Evolutionary conservation across 2,329 filamentous ascomycete genomes (phyloP).

Genomic region (Aphanoascus verrucosus): DNA sequence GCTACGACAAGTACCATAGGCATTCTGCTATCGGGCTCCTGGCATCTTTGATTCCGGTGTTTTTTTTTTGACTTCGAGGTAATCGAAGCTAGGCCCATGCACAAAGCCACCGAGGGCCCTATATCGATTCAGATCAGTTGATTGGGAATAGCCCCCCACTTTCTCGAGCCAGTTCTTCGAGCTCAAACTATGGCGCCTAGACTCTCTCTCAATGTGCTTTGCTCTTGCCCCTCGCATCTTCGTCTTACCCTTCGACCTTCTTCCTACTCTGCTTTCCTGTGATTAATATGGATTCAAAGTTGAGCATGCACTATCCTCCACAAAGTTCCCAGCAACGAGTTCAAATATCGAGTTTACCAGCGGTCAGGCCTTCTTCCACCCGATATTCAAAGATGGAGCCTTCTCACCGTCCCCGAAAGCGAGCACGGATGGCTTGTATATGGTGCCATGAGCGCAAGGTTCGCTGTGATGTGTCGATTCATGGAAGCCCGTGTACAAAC

Average conservation of each 20-base stretch:
- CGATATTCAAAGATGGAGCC: slow-evolving; percentile 5
- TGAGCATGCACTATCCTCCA: background rate
- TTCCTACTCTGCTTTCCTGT: background rate
- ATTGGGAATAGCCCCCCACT: background rate
- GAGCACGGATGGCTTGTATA: slow-evolving; percentile 26
- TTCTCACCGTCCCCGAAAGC: slow-evolving; percentile 15
- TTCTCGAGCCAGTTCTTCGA: background rate
- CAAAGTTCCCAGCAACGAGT: background rate
- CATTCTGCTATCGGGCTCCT: too few species aligned
- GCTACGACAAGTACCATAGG: too few species aligned
- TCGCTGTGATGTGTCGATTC: slow-evolving; percentile 41
- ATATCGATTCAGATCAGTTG: background rate
- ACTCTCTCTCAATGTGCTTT: background rate
- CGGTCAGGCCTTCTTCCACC: background rate
- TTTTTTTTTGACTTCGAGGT: background rate
- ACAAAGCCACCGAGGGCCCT: background rate
- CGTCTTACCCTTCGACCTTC: background rate
- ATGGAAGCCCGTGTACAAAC: slow-evolving; percentile 28
- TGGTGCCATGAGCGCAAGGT: slow-evolving; percentile 37
- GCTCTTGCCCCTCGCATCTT: background rate
- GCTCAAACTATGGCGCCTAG: background rate
- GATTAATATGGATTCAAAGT: background rate
- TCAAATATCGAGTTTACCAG: background rate
- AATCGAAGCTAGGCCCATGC: background rate
- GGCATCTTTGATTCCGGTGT: background rate